Conservation (phyloP, 2,329 filamentous ascomycete species). For the Drechslera avenae region DNA sequence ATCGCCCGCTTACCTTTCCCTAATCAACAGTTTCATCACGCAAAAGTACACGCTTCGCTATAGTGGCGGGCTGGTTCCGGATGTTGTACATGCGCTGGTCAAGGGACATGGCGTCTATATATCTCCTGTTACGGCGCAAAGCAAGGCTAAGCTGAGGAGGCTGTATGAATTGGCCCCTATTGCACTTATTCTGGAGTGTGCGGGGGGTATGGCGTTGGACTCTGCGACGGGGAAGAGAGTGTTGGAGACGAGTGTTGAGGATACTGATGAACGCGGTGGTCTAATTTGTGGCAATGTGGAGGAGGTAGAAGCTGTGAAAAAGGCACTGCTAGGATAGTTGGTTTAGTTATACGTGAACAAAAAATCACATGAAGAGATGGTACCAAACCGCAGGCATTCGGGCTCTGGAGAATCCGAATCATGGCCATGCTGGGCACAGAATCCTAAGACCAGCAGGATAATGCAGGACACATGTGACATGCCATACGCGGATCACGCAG, state of each 20-base stretch:
- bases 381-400: no score
- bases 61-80: conserved; percentile 65
- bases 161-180: conserved; percentile 66
- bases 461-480: neutral
- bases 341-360: neutral
- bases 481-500: neutral
- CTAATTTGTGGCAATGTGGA: conserved; percentile 39
- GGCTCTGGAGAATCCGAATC: neutral
- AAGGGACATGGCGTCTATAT: conserved; percentile 68
- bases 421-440: neutral
- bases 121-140: conserved; percentile 59
- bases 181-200: conserved; percentile 65
- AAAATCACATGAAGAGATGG: no score
- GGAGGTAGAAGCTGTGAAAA: conserved; percentile 33
- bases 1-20: conserved; percentile 54
- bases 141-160: conserved; percentile 62
- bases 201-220: conserved; percentile 62
- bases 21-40: conserved; percentile 47
- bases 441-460: neutral
- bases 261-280: conserved; percentile 42
- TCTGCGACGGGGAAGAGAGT: conserved; percentile 42
- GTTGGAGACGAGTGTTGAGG: conserved; percentile 24
- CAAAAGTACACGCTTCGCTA: conserved; percentile 65
- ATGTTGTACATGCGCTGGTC: conserved; percentile 63
- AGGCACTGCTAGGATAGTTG: neutral